Base-by-base conservation (phyloP, 2,329 filamentous ascomycete species). In the Fusarium burgessii region DNA sequence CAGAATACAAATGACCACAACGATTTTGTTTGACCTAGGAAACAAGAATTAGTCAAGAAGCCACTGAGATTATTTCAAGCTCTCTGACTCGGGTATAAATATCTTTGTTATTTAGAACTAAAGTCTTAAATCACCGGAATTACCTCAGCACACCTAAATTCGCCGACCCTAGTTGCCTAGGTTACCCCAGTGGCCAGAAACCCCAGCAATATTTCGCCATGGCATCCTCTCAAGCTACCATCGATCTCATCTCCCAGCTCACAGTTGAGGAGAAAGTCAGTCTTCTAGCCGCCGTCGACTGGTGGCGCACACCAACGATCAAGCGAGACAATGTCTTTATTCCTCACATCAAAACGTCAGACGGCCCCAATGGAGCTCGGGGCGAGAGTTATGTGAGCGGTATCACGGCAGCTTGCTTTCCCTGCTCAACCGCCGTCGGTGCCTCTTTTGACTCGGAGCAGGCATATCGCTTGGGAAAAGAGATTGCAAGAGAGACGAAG, bases 301-400 rank as follows among this genome's bases (percentile, higher is more conserved):
- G 47, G 61, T 64, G 61, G 61, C 58, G 61, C 2, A 64, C 58
- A 5, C 58, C 58, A 4, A 41, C 58, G 1, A 55, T 62, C 11
- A 46, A 54, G 2, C 36, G 61, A 55, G 47, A 62, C 4, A 14
- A 55, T 32, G n/a, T 47, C 20, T 56, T 55, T 23, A 5, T 64
- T n/a, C 61, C 61, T 32, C 61, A 62, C 3, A 62, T 64, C 14
- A 64, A 64, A 4, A 62, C 25, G 18, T 52, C 56, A 7, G 61
- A 64, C 18, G 61, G 61, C 1, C 61, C 61, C 4, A 64, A 64
- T 0, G 58, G 61, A 5, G 61, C 61, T 12, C 58, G 61, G 1
- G 61, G 61, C 0, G 61, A 64, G 10, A 64, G 61, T 10, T 64
- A 64, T n/a, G 61, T 64, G 0, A 62, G 58, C 46, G 58, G 61